Evolutionary conservation across 441 rosid genomes (phyloP), one percentile per base, ranked within the genome.

Genomic region (Syzygium syzygioides): DNA sequence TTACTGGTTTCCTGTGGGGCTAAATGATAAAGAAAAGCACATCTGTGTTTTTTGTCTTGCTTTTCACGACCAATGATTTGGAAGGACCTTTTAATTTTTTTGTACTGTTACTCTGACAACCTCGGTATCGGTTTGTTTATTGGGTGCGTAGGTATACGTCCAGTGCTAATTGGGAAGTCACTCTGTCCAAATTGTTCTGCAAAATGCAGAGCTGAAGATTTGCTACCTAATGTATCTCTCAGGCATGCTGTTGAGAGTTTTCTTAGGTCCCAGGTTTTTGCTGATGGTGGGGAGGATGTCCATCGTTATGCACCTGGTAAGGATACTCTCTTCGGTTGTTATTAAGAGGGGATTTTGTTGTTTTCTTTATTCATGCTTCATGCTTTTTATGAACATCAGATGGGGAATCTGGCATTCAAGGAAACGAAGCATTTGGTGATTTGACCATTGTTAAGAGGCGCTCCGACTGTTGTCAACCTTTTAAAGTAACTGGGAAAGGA

Each of bases 351-450:
- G 52, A 54, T 71, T 87, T 87, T 34, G 53, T 86, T 53, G 59
- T 55, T 71, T 48, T 86, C 48, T 48, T n/a, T 41, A 41, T 56
- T 41, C 15, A 7, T 80, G 30, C 60, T 84, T 86, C 25, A 14
- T 85, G 64, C 48, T 57, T 84, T 54, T 62, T 54, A 26, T 86
- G 80, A 68, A 76, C 86, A 20, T 87, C 92, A 93, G 94, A 94
- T 93, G 94, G 91, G 87, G 94, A 93, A 91, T 93, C 94, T 23
- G 93, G 96, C 88, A 93, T 93, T 90, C 93, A 94, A 89, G 95
- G 85, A 86, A 92, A 93, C 28, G 93, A 93, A 68, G 87, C 86
- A 68, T 88, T 92, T 88, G 90, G 89, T 93, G 93, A 89, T 45
- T 88, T 89, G 66, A 89, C 91, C 80, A 84, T 90, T 79, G 80